A percentile compares a stretch with the other conserved stretches of the same genome.
phyloP scores from a whole-genome alignment of 441 rosid species.

The Francoa sonchifolia region DNA sequence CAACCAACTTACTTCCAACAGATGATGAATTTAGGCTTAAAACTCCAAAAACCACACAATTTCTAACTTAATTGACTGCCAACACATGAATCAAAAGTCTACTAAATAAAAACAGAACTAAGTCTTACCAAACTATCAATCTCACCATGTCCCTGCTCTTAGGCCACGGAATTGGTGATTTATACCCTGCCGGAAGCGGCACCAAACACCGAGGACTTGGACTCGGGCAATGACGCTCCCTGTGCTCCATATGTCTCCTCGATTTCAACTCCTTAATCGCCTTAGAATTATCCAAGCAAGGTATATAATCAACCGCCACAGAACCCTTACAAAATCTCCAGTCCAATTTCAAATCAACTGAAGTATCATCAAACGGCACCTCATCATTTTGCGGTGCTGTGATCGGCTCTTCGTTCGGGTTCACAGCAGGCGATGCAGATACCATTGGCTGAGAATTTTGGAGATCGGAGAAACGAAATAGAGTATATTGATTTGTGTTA shows the following conservation, averaged over 20 bases:
- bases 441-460: neutral
- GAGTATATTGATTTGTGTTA: neutral
- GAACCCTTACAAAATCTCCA: conserved; percentile 43
- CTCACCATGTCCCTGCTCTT: conserved; percentile 97
- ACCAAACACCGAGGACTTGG: conserved; percentile 49
- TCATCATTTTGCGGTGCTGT: neutral
- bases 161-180: conserved; percentile 65
- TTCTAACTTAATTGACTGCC: neutral
- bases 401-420: neutral
- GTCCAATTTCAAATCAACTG: conserved; percentile 4
- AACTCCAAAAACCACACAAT: neutral
- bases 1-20: too few species aligned
- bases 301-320: conserved; percentile 53
- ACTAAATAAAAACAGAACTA: conserved; percentile 7
- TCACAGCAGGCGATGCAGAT: neutral
- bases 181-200: conserved; percentile 54
- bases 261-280: conserved; percentile 52
- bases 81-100: neutral
- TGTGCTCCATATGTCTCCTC: conserved; percentile 74
- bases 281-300: conserved; percentile 61
- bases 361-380: neutral
- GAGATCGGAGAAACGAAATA: conserved; percentile 10
- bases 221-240: conserved; percentile 79
- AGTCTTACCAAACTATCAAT: conserved; percentile 54
- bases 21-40: too few species aligned